Conservation (phyloP, 2,329 filamentous ascomycete genomes). For the Capronia coronata region DNA sequence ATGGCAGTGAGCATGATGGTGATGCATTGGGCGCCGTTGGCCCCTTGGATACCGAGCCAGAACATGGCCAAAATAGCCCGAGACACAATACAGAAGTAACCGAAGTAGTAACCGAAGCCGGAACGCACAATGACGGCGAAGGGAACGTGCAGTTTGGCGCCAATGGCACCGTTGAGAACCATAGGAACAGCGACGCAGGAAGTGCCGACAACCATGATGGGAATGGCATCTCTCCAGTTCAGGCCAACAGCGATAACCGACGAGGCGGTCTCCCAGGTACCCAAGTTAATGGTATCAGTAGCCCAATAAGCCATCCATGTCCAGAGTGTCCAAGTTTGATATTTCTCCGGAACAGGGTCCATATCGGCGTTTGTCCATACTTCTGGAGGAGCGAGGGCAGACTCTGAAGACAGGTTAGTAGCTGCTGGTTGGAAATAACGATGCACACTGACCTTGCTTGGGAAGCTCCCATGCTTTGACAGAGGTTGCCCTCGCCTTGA, state of each 20-base stretch:
- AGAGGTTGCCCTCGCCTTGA: constrained; percentile 39
- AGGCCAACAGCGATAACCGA: constrained; percentile 48
- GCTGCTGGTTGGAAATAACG: background rate
- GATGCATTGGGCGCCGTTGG: constrained; percentile 32
- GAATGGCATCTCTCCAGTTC: constrained; percentile 38
- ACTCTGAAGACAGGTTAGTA: constrained; percentile 27
- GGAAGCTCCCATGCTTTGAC: constrained; percentile 44
- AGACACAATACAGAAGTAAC: constrained; percentile 50
- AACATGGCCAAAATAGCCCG: constrained; percentile 51
- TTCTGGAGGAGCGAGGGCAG: constrained; percentile 42
- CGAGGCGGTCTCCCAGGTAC: constrained; percentile 49
- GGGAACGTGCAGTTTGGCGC: constrained; percentile 41
- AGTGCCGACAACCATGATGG: constrained; percentile 21
- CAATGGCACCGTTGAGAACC: constrained; percentile 50
- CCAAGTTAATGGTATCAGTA: constrained; percentile 37
- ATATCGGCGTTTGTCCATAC: constrained; percentile 48
- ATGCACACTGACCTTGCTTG: constrained; percentile 35
- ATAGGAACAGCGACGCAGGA: constrained; percentile 29
- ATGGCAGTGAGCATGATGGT: constrained; percentile 35
- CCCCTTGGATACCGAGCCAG: constrained; percentile 43
- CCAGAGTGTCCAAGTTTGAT: constrained; percentile 29
- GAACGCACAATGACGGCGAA: constrained; percentile 54
- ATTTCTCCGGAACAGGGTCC: constrained; percentile 35
- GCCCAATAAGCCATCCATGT: constrained; percentile 40
- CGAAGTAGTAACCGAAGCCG: constrained; percentile 53